These are phyloP conservation scores for Smittium mucronatum DNA, from an alignment of 371 early-diverging fungal species.

Conservation along the genomic window DNA sequence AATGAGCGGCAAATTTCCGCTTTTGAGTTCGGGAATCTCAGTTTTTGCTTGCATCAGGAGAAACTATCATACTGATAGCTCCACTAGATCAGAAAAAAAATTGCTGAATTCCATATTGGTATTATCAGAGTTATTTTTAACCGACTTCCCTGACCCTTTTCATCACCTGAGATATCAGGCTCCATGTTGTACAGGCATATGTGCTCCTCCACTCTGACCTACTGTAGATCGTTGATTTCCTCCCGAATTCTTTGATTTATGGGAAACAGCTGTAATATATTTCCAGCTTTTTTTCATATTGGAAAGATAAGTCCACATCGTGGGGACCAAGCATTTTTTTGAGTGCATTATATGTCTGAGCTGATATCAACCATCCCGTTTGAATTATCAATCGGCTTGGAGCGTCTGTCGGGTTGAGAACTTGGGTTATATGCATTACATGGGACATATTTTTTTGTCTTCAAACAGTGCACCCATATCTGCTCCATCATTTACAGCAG, in stretches of 20 bases:
- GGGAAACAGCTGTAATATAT: neutral
- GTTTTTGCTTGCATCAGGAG: neutral
- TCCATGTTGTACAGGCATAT: neutral
- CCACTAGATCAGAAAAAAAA: neutral
- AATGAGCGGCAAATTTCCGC: neutral
- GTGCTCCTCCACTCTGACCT: neutral
- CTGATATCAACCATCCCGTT: neutral
- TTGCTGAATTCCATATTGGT: neutral
- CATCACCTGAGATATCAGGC: neutral
- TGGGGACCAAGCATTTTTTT: neutral
- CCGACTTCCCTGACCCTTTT: neutral
- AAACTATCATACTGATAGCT: neutral
- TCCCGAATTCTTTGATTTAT: neutral
- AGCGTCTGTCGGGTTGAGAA: neutral
- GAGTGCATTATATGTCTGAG: neutral
- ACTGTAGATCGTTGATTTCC: neutral
- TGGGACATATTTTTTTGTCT: neutral
- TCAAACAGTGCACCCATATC: neutral
- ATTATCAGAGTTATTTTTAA: neutral
- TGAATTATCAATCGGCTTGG: neutral
- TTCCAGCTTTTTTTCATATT: neutral
- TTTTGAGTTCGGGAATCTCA: neutral
- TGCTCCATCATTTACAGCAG: neutral
- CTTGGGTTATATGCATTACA: neutral
- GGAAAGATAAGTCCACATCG: neutral